Conservation (phyloP, 257 asterid genomes). For the Prunella vulgaris region DNA sequence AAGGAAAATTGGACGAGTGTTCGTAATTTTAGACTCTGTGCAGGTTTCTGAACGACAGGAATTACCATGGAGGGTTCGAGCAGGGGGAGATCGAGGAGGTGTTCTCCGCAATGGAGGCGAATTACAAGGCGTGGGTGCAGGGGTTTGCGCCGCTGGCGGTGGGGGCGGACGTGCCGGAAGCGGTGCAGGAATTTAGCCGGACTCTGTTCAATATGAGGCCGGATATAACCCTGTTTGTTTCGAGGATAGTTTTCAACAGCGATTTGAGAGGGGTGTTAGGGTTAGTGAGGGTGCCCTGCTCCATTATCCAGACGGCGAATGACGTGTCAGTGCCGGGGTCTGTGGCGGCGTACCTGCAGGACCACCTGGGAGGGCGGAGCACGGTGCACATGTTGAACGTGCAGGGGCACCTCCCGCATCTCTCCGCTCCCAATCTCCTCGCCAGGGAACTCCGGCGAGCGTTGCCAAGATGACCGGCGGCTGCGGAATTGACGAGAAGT, state of each 20-base stretch:
- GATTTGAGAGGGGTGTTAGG: slow-evolving; percentile 77
- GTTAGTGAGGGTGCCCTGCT: slow-evolving; percentile 72
- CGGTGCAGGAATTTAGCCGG: slow-evolving; percentile 77
- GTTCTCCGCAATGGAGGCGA: slow-evolving; percentile 81
- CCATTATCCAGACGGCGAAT: slow-evolving; percentile 72
- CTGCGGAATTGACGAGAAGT: too few relatives aligned
- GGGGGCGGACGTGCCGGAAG: slow-evolving; percentile 95
- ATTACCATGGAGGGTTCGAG: slow-evolving; percentile 91
- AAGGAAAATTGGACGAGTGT: neutral
- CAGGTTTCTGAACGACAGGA: slow-evolving; percentile 68
- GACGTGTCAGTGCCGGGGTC: slow-evolving; percentile 86
- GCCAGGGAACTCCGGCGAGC: slow-evolving; percentile 79
- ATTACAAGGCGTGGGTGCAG: slow-evolving; percentile 88
- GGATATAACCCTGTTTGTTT: slow-evolving; percentile 78
- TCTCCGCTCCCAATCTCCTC: slow-evolving; percentile 75
- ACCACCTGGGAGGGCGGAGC: slow-evolving; percentile 78
- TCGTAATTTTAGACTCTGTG: neutral
- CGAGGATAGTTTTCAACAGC: slow-evolving; percentile 60
- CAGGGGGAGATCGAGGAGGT: slow-evolving; percentile 59
- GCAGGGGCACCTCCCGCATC: slow-evolving; percentile 90
- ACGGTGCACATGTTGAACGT: slow-evolving; percentile 57
- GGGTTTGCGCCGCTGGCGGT: slow-evolving; percentile 94
- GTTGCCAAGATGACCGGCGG: slow-evolving; percentile 22
- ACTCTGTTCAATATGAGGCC: slow-evolving; percentile 92
- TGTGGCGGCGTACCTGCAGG: slow-evolving; percentile 63